These are phyloP conservation scores for Phyllostachys edulis DNA, from an alignment of 176 grass and related monocot species.

Conservation along the genomic window DNA sequence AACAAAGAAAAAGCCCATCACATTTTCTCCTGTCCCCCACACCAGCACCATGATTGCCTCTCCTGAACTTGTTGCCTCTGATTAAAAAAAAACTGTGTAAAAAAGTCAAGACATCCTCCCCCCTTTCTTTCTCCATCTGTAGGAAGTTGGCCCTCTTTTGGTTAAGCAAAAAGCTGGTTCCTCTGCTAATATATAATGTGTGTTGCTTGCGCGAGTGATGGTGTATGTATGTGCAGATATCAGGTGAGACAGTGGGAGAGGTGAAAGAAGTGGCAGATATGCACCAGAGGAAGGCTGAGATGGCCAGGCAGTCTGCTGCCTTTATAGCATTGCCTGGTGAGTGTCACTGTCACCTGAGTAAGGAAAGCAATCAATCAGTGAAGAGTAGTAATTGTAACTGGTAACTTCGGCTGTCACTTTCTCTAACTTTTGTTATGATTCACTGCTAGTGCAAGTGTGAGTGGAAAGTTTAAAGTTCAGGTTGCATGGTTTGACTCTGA, in stretches of 20 bases:
- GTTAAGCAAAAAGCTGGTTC: constrained; percentile 26
- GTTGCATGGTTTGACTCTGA: constrained; percentile 10
- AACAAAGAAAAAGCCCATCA: constrained; percentile 33
- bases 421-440: background rate
- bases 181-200: constrained; percentile 25
- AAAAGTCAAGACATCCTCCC: background rate
- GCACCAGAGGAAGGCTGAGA: constrained; percentile 24
- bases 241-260: constrained; percentile 24
- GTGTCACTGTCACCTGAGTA: constrained; percentile 12
- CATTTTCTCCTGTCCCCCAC: constrained; percentile 18
- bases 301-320: constrained; percentile 21
- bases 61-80: constrained; percentile 28
- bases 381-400: background rate
- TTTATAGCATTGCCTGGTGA: constrained; percentile 30
- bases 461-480: constrained; percentile 10
- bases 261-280: constrained; percentile 12
- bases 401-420: constrained; percentile 6
- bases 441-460: background rate
- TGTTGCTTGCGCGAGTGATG: background rate
- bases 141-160: constrained; percentile 40
- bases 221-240: constrained; percentile 17
- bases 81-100: background rate
- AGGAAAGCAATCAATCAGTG: background rate
- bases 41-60: constrained; percentile 33
- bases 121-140: constrained; percentile 36